Percentiles rank a stretch among this genome's conserved stretches.
Evolutionary conservation across 345 rosid species (phyloP).

Genomic region (Eucalyptus microcorys): DNA sequence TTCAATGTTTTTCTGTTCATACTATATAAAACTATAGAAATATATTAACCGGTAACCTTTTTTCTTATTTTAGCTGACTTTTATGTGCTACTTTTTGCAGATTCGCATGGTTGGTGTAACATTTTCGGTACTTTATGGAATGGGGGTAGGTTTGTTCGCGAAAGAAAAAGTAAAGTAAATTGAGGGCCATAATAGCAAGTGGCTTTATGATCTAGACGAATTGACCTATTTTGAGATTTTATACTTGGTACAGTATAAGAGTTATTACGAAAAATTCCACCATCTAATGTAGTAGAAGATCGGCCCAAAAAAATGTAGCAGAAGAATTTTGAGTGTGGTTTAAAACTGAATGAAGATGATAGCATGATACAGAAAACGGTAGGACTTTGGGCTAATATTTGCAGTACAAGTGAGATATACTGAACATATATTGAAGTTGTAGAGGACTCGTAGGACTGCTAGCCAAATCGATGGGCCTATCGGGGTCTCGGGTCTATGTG

Average conservation of each 20-base stretch:
- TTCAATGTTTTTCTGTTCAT: neutral
- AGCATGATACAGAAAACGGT: neutral
- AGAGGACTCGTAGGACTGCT: neutral
- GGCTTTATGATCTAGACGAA: neutral
- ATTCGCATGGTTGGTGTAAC: neutral
- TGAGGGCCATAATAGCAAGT: neutral
- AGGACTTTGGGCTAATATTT: neutral
- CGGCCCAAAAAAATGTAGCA: rapidly evolving
- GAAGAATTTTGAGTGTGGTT: neutral
- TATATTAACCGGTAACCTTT: rapidly evolving
- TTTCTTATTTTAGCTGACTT: neutral
- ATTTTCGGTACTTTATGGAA: neutral
- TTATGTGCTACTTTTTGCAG: neutral
- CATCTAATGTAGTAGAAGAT: neutral
- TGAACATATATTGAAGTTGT: neutral
- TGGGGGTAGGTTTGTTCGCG: neutral
- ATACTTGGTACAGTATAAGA: rapidly evolving
- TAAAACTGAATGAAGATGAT: neutral
- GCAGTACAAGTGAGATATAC: neutral
- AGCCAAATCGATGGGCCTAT: neutral
- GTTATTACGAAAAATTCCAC: neutral
- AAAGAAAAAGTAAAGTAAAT: neutral
- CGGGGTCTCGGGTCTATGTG: neutral
- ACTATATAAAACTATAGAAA: neutral
- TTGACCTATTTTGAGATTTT: neutral